Base-by-base conservation (phyloP, 192 early-diverging fungal genomes). In the Funneliformis geosporum region DNA sequence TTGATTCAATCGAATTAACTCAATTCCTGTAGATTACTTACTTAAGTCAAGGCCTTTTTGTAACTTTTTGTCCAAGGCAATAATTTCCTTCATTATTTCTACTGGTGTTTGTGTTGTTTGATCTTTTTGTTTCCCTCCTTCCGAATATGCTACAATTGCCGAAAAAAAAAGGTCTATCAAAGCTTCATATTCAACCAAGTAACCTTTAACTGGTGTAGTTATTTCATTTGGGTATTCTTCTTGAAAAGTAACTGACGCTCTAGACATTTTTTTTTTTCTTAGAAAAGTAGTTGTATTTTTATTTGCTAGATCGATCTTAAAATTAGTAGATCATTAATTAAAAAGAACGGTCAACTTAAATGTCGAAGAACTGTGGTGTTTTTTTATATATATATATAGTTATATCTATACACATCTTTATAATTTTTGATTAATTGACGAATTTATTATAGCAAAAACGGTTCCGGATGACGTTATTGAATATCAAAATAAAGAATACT, bases 41-140 rank as follows among this genome's bases (percentile, higher is more conserved):
- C 86, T 85, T 50, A 83, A 78, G 11, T 82, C 79, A 72, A 85
- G 72, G 12, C 84, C 82, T 60, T 85, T 42, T 60, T 86, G 86
- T 21, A 86, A 47, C 46, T 80, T 75, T 46, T 78, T 60, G 77
- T 86, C 83, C 21, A 86, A 75, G 16, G 46, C 76, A 18, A 83
- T 60, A 42, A 86, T 86, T 12, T 67, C 18, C 69, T 83, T 70
- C 43, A 85, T 79, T 21, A 82, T 61, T 27, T 33, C 69, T 8
- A 83, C 82, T 18, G 83, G 84, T 4, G 73, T n/a, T 38, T 47
- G 62, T 28, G 60, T 39, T 5, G 33, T 27, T 68, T 28, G 38
- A 55, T 7, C 21, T 55, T 21, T 55, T 28, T 64, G 67, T n/a
- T 23, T 55, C 11, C 33, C 66, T 55, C 75, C 75, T 66, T 77